A percentile compares a stretch with the other conserved stretches of the same genome.
phyloP scores from a whole-genome alignment of 345 rosid species.

The Pistacia integerrima region DNA sequence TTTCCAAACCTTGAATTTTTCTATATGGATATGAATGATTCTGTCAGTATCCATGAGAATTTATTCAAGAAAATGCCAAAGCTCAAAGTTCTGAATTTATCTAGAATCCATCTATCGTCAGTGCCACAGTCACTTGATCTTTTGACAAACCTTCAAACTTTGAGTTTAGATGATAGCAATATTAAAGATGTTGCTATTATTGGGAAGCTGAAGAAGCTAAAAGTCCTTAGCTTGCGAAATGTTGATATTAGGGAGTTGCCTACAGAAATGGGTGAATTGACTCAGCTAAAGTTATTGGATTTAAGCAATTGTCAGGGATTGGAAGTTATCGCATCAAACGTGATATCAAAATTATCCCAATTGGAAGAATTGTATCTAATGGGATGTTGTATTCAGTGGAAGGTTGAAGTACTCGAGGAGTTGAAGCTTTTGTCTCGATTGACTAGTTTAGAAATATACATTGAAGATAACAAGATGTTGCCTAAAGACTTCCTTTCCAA shows the following conservation, averaged over 20 bases:
- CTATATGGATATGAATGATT: accelerated
- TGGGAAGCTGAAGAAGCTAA: constrained; percentile 16
- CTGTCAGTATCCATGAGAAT: background rate
- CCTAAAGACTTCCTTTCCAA: no score
- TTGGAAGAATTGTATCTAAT: accelerated
- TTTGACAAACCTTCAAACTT: constrained; percentile 10
- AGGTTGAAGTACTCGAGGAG: no score
- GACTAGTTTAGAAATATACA: no score
- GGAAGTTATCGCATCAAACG: no score
- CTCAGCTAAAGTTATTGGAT: no score
- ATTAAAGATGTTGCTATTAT: background rate
- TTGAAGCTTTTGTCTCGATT: no score
- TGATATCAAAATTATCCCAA: no score
- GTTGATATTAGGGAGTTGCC: background rate
- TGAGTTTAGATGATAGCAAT: constrained; percentile 7
- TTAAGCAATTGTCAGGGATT: no score
- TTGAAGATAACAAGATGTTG: no score
- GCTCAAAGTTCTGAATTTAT: constrained; percentile 25
- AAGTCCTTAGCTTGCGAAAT: constrained; percentile 6
- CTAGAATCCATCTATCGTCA: background rate
- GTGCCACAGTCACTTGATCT: constrained; percentile 8
- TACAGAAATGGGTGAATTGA: no score
- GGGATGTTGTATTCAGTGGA: no score
- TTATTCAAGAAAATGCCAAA: constrained; percentile 17
- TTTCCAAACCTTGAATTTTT: constrained; percentile 23